Evolutionary conservation across 2,329 filamentous ascomycete genomes (phyloP).

Genomic region (Fusarium buxicola): DNA sequence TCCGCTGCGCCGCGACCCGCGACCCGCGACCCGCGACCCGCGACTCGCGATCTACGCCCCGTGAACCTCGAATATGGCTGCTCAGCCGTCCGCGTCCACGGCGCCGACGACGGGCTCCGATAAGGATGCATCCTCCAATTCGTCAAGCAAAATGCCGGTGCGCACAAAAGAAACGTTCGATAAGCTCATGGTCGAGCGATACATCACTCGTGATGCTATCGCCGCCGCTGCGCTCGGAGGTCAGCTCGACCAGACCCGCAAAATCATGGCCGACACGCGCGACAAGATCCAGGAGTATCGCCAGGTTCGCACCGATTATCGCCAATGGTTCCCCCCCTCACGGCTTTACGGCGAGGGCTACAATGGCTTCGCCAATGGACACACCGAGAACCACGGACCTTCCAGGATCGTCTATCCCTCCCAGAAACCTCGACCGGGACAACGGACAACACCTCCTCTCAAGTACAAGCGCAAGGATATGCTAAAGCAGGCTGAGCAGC

Average conservation of each 20-base stretch:
- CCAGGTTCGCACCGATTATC: conserved; percentile 65
- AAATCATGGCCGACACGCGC: conserved; percentile 71
- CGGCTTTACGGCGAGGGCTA: conserved; percentile 80
- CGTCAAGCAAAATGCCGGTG: conserved; percentile 51
- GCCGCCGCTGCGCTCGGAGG: conserved; percentile 64
- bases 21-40: conserved; percentile 43
- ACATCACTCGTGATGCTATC: conserved; percentile 65
- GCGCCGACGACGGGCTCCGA: conserved; percentile 49
- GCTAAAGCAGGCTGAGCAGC: conserved; percentile 85
- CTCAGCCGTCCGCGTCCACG: conserved; percentile 54
- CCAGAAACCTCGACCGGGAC: conserved; percentile 80
- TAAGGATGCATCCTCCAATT: conserved; percentile 42
- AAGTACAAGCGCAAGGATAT: conserved; percentile 84
- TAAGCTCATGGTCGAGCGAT: conserved; percentile 65
- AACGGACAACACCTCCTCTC: conserved; percentile 77
- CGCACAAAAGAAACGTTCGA: conserved; percentile 69
- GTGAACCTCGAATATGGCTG: conserved; percentile 55
- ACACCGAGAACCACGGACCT: conserved; percentile 77
- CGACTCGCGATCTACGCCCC: conserved; percentile 44
- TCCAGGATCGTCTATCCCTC: conserved; percentile 82
- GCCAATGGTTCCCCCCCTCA: conserved; percentile 66
- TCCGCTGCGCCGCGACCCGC: conserved; percentile 48
- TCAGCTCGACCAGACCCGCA: conserved; percentile 64
- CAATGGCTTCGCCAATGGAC: conserved; percentile 87
- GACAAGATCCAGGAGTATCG: conserved; percentile 78